Evolutionary conservation across 805 yeast genomes (phyloP), one percentile per base, ranked within the genome.

Genomic region (Yamadazyma akitaensis): DNA sequence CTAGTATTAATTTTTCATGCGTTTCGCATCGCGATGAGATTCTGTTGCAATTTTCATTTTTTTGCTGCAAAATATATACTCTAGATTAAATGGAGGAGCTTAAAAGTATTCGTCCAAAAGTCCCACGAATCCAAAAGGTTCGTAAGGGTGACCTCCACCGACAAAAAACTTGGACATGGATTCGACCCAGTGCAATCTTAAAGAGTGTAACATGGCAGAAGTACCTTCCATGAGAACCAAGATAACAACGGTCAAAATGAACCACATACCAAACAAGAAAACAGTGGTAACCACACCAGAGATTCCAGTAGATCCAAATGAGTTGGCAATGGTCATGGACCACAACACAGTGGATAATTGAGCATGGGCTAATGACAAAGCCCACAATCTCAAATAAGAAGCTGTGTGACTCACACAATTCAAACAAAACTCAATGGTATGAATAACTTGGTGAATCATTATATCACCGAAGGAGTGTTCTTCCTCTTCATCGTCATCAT

Each of bases 341-440:
- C 99, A 92, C 63, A 92, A 73, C 8, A 92, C 99, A n/a, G 86
- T 74, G 0, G 97, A 91, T 58, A 92, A 77, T 72, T 92, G 98
- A 12, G 96, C 95, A 69, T 92, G 99, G 0, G 99, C 99, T 52
- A 92, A 79, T 1, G 98, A 92, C 56, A 92, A 74, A 2, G 99
- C 99, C 99, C 99, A 92, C 55, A 92, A 73, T 68, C 99, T 87
- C 56, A 92, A 75, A 62, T 92, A 92, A 0, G 98, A 92, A 0
- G 99, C 99, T 2, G 99, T 92, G 66, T 92, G 99, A n/a, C 97
- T 88, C 28, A 92, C 96, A 74, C 97, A 88, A 68, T 94, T 94
- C 62, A 92, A 77, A 62, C 99, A 92, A 70, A 94, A 92, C 74
- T 92, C 99, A 63, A 92, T 92, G 10, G 99, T 94, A 67, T 94